phyloP scores from a whole-genome alignment of 2,329 filamentous ascomycete species.

The Westerdykella ornata region DNA sequence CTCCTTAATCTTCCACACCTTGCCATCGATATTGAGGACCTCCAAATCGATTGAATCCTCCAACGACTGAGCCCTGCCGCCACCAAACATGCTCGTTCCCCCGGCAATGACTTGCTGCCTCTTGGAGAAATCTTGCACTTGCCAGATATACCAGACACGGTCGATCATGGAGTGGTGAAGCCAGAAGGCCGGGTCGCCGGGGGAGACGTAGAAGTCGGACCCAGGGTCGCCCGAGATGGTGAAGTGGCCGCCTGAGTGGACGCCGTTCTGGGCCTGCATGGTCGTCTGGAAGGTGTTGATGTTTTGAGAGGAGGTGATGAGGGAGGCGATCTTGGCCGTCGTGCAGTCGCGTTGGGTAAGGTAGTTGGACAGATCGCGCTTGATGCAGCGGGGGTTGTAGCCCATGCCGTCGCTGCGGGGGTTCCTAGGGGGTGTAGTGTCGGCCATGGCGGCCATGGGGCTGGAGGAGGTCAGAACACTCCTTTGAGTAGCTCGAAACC shows the following conservation, averaged over 20 bases:
- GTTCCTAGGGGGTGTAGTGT: slow-evolving; percentile 36
- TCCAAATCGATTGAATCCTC: slow-evolving; percentile 38
- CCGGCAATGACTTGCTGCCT: slow-evolving; percentile 38
- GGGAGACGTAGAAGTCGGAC: slow-evolving; percentile 43
- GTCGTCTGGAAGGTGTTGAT: slow-evolving; percentile 36
- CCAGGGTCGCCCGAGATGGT: slow-evolving; percentile 42
- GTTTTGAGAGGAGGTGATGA: slow-evolving; percentile 21
- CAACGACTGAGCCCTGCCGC: slow-evolving; percentile 16
- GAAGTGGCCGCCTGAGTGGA: slow-evolving; percentile 44
- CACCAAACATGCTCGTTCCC: slow-evolving; percentile 41
- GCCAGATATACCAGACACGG: slow-evolving; percentile 47
- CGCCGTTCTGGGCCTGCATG: slow-evolving; percentile 35
- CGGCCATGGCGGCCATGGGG: slow-evolving; percentile 17
- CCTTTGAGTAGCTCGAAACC: slow-evolving; percentile 1
- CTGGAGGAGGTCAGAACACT: slow-evolving; percentile 6
- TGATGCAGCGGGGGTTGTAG: slow-evolving; percentile 38
- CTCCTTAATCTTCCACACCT: slow-evolving; percentile 37
- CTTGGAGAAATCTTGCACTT: slow-evolving; percentile 39
- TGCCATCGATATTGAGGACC: slow-evolving; percentile 29
- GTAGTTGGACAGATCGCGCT: slow-evolving; percentile 34
- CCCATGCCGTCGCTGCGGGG: slow-evolving; percentile 26
- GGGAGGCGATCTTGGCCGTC: slow-evolving; percentile 21
- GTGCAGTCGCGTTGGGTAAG: slow-evolving; percentile 22
- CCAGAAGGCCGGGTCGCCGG: slow-evolving; percentile 44
- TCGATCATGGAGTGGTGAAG: slow-evolving; percentile 48